Percentiles rank a stretch among this genome's conserved stretches.
phyloP scores from a whole-genome alignment of 2,329 filamentous ascomycete genomes.

The Pseudogymnoascus sp. region DNA sequence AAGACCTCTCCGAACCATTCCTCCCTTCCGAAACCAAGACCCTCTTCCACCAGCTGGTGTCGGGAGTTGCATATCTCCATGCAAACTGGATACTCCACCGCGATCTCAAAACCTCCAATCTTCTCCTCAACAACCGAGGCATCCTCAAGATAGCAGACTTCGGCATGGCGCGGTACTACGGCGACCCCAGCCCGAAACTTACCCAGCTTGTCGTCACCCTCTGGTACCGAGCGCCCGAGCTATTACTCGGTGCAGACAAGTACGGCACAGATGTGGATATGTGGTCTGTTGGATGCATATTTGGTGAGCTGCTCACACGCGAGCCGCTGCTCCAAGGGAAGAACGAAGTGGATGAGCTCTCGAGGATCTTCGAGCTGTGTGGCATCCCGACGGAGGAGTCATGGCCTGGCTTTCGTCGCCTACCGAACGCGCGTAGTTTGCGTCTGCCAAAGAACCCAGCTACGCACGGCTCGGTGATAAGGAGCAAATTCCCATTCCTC shows the following conservation, averaged over 20 bases:
- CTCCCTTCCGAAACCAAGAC: constrained; percentile 88
- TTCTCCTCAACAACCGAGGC: constrained; percentile 91
- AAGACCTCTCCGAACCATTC: constrained; percentile 92
- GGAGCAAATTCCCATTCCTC: constrained; percentile 71
- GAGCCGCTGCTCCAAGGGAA: constrained; percentile 77
- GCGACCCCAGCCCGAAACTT: constrained; percentile 66
- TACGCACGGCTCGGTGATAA: constrained; percentile 46
- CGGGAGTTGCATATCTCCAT: constrained; percentile 79
- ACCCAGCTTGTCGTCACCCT: constrained; percentile 93
- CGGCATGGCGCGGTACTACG: constrained; percentile 89
- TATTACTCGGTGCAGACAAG: constrained; percentile 68
- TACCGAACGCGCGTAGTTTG: constrained; percentile 78
- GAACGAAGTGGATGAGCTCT: constrained; percentile 87
- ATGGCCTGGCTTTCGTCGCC: constrained; percentile 79
- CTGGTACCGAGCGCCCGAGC: constrained; percentile 90
- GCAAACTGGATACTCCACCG: constrained; percentile 84
- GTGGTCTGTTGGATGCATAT: constrained; percentile 95
- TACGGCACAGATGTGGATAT: constrained; percentile 79
- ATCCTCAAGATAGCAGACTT: constrained; percentile 96
- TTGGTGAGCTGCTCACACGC: constrained; percentile 78
- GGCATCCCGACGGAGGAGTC: constrained; percentile 73
- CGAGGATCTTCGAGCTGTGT: constrained; percentile 80
- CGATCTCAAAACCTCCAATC: constrained; percentile 87
- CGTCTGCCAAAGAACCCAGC: constrained; percentile 49
- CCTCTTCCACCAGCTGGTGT: constrained; percentile 71